A percentile compares a stretch with the other conserved stretches of the same genome.
These are phyloP conservation scores for Rhodotorula paludigena DNA, from an alignment of 768 basidiomycete genomes.

Conservation along the genomic window DNA sequence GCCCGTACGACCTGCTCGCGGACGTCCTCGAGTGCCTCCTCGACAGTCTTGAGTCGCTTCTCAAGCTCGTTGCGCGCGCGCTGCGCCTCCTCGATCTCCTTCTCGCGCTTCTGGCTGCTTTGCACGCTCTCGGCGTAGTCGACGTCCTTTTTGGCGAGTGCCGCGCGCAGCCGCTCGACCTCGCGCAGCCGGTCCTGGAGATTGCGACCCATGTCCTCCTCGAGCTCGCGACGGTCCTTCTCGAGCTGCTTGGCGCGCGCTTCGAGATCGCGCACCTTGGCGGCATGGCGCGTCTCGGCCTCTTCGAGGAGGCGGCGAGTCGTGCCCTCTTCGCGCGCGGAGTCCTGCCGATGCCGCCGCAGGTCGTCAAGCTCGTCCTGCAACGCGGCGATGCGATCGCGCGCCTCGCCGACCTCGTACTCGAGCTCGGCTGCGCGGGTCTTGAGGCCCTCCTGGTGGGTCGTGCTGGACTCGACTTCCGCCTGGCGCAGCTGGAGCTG, in stretches of 20 bases:
- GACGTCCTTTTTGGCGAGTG: slow-evolving; percentile 39
- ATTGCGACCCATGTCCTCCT: slow-evolving; percentile 83
- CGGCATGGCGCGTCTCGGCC: slow-evolving; percentile 53
- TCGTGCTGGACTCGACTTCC: slow-evolving; percentile 76
- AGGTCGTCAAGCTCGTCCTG: slow-evolving; percentile 46
- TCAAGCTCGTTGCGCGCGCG: slow-evolving; percentile 52
- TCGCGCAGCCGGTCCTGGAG: slow-evolving; percentile 49
- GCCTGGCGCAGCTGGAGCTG: slow-evolving; percentile 81
- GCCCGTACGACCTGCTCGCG: slow-evolving; percentile 51
- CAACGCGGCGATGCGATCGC: slow-evolving; percentile 66
- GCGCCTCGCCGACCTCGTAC: slow-evolving; percentile 75
- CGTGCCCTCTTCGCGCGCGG: slow-evolving; percentile 50
- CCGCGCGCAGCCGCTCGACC: slow-evolving; percentile 41
- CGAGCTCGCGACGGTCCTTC: slow-evolving; percentile 76
- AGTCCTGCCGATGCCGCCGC: slow-evolving; percentile 63
- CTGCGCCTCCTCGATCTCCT: slow-evolving; percentile 56
- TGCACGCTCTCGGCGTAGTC: slow-evolving; percentile 55
- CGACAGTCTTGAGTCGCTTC: slow-evolving; percentile 46
- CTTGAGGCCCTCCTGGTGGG: slow-evolving; percentile 67
- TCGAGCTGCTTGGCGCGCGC: slow-evolving; percentile 62
- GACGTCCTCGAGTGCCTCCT: slow-evolving; percentile 52
- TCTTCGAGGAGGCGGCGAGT: slow-evolving; percentile 62
- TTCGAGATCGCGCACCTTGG: slow-evolving; percentile 61
- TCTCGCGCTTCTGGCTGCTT: slow-evolving; percentile 70
- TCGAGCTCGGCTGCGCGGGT: slow-evolving; percentile 76